Evolutionary conservation across 352 stramenopile species (phyloP).

Genomic region (Pythium rishiriense): DNA sequence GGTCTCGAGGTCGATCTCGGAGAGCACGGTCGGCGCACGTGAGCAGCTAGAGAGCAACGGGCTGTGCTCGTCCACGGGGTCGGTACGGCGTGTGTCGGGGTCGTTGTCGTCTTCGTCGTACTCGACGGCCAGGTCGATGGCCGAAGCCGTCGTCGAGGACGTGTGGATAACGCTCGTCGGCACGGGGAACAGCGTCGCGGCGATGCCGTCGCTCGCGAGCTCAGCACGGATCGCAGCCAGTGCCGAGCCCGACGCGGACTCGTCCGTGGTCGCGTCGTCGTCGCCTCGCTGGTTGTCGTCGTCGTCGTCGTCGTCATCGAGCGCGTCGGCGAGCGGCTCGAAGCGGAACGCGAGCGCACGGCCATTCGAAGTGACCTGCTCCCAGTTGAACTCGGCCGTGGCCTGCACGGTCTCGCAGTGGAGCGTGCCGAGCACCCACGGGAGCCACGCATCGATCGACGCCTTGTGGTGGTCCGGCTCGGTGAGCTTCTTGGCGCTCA

Average conservation of each 20-base stretch:
- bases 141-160: neutral
- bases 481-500: neutral
- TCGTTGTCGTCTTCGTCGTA: neutral
- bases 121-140: neutral
- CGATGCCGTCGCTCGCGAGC: conserved; percentile 21
- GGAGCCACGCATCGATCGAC: conserved; percentile 17
- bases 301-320: neutral
- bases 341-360: conserved; percentile 1
- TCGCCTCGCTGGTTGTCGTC: no score
- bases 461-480: neutral
- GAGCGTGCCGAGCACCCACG: conserved; percentile 11
- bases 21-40: conserved; percentile 24
- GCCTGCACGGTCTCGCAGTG: conserved; percentile 26
- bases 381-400: conserved; percentile 26
- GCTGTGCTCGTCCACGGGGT: conserved; percentile 11
- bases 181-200: conserved; percentile 16
- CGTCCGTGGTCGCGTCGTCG: neutral
- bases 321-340: neutral
- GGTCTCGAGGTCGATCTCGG: conserved; percentile 24
- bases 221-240: conserved; percentile 14
- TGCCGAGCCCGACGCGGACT: neutral
- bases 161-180: conserved; percentile 14
- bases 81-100: neutral
- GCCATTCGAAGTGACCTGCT: neutral
- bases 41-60: conserved; percentile 14